Base-by-base conservation (phyloP, 2,329 filamentous ascomycete genomes). In the Cercospora sp. region DNA sequence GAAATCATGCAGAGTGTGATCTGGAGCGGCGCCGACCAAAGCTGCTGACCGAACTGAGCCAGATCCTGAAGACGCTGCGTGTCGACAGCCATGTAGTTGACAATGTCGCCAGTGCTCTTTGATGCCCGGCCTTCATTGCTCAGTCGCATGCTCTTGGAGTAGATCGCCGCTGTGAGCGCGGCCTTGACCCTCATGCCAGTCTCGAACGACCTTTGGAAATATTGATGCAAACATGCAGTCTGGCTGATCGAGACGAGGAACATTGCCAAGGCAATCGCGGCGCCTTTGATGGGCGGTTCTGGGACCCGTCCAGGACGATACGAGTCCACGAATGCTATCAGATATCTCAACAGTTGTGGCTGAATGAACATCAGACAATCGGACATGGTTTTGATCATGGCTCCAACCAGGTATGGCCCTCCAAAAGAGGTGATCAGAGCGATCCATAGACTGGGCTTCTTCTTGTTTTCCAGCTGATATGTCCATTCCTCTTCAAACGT, bases 61-160 rank as follows among this genome's bases (percentile, higher is more conserved):
- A 99, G 84, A 80, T 99, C 95, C 76, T 97, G 92, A 18, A 99
- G 86, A 72, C 96, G 90, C 80, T 99, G 95, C 13, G 94, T 94
- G 78, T 99, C 95, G 9, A 99, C 94, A 57, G 96, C 95, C 94
- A 99, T 99, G 81, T 97, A 95, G 78, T 99, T 99, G 78, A 99
- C 95, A 76, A 99, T 98, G 76, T 99, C 96, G 66, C 95, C 95
- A 0, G 95, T 99, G 0, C 92, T 92, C 82, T 98, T 97, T 55
- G 89, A 82, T 2, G 93, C 87, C 64, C 94, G 88, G 8, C 95
- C 95, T 81, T 99, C 95, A 75, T 97, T 98, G 5, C 94, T 98
- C 18, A 99, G 84, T 71, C 88, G 90, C 70, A 98, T 85, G 0
- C 94, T 91, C 82, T 99, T 99, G 68, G 90, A 87, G 79, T 99